Evolutionary conservation across 495 filamentous ascomycete species (phyloP).

Genomic region (Aspergillus ostianus): DNA sequence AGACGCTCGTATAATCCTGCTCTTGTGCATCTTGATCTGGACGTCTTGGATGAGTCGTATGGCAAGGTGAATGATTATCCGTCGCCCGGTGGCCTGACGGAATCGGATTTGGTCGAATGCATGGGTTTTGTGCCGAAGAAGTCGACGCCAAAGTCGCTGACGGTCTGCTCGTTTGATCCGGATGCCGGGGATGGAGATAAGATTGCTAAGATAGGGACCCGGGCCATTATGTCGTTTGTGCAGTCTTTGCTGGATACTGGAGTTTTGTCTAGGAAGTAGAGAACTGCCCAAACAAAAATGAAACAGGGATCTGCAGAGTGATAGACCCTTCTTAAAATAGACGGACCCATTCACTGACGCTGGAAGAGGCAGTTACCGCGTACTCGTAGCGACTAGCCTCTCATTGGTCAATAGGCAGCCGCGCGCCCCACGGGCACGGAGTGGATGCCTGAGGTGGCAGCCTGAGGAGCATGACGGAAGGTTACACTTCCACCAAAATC

Average conservation of each 20-base stretch:
- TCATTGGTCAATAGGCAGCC: background rate
- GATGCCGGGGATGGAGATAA: slow-evolving; percentile 26
- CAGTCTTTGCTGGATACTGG: background rate
- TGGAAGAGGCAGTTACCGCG: background rate
- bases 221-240: slow-evolving; percentile 12
- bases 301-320: too few relatives aligned
- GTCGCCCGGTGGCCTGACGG: slow-evolving; percentile 21
- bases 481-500: background rate
- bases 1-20: slow-evolving; percentile 13
- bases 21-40: slow-evolving; percentile 27
- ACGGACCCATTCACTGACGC: too few relatives aligned
- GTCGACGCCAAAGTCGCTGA: slow-evolving; percentile 13
- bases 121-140: slow-evolving; percentile 22
- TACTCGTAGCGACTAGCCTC: background rate
- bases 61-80: slow-evolving; percentile 31
- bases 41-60: slow-evolving; percentile 22
- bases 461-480: background rate
- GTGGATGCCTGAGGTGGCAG: too few relatives aligned
- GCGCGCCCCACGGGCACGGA: background rate
- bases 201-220: slow-evolving; percentile 23
- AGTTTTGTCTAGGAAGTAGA: background rate
- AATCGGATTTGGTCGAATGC: slow-evolving; percentile 20
- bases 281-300: too few relatives aligned
- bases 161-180: slow-evolving; percentile 28
- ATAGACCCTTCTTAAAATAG: too few relatives aligned